Conservation (phyloP, 305 asterid genomes). For the Solanum hybrid region DNA sequence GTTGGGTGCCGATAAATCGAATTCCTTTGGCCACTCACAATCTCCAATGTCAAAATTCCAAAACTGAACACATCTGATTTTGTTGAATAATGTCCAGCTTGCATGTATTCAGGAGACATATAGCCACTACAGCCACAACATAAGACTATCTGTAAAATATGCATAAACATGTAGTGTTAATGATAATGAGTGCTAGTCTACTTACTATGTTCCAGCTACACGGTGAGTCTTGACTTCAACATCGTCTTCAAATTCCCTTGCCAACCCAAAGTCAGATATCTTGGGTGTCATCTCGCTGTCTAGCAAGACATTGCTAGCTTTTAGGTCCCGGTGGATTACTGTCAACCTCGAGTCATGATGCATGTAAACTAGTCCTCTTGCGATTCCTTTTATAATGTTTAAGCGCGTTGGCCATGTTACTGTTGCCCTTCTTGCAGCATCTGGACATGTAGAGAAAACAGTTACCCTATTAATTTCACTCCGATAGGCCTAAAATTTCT, state of each 20-base stretch:
- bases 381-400: constrained; percentile 31
- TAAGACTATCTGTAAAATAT: not conserved
- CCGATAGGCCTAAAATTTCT: not conserved
- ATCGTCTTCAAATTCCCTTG: constrained; percentile 20
- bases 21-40: constrained; percentile 38
- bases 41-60: constrained; percentile 42
- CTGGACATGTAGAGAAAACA: constrained; percentile 7
- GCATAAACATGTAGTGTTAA: not conserved
- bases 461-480: not conserved
- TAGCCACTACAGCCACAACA: constrained; percentile 34
- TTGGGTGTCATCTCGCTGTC: constrained; percentile 37
- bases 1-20: constrained; percentile 45
- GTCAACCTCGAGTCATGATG: constrained; percentile 36
- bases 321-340: constrained; percentile 39
- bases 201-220: constrained; percentile 37
- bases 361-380: constrained; percentile 33
- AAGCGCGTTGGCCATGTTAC: constrained; percentile 25
- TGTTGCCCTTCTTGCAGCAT: constrained; percentile 11
- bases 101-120: constrained; percentile 52
- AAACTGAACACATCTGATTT: constrained; percentile 54
- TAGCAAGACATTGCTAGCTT: constrained; percentile 38
- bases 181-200: not conserved
- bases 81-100: constrained; percentile 35
- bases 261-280: constrained; percentile 41
- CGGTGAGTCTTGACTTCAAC: constrained; percentile 15